Base-by-base conservation (phyloP, 139 green algal genomes). In the Bryopsis sp. region DNA sequence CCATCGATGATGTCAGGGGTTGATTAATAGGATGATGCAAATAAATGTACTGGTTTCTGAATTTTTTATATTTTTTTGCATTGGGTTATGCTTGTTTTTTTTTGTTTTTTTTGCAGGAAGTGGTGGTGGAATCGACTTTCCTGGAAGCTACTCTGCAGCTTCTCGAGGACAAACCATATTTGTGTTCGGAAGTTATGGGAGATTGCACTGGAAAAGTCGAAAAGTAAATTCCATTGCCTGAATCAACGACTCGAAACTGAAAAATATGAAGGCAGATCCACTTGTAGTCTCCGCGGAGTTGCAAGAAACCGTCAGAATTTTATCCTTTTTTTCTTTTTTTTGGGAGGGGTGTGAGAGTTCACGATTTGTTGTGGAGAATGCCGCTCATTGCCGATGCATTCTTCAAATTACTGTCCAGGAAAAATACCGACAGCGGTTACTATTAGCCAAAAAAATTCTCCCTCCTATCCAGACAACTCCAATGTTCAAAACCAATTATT, bases 51-150 rank as follows among this genome's bases (percentile, higher is more conserved):
- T 26, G 19, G 11, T 54, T 54, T 11, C 43, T 19, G 19, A 54
- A 54, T 54, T 54, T 11, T 19, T 26, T 54, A 19, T 54, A 19
- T 26, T 54, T 19, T 54, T 54, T 19, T 11, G 11, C 43, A 26
- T 26, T 54, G 43, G 43, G 43, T 19, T 26, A 54, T 11, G 43
- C 19, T 54, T 54, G 43, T 26, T 26, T 54, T 19, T 11, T 19
- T 26, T 11, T 54, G 43, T 54, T 19, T 19, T 54, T 11, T 54
- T 11, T 54, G 43, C 15, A 11, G 43, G 43, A 69, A 36, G 32
- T 35, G 19, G 62, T 69, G 6, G 54, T 69, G 11, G 62, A 69
- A 35, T 69, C 38, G 38, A 69, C 62, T 11, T 54, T 69, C 38
- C 37, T 69, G 62, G 62, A 69, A 35, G 39, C 62, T 31, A 57